Evolutionary conservation across 306 rosid species (phyloP).

Genomic region (Cucurbita moschata): DNA sequence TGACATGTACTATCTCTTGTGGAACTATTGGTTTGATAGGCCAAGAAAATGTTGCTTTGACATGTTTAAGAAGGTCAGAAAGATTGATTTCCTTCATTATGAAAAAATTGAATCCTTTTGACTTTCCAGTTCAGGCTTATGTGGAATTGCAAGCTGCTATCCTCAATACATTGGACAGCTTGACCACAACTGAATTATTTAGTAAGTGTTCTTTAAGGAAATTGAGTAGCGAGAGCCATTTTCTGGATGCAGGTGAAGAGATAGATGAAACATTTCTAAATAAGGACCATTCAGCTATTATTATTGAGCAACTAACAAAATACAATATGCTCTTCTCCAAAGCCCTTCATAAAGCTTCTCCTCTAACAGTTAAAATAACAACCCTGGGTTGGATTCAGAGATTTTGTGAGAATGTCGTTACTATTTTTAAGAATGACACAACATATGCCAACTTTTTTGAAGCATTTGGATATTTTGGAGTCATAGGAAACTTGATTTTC

Average conservation of each 20-base stretch:
- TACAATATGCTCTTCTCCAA: constrained; percentile 37
- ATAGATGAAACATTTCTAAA: constrained; percentile 15
- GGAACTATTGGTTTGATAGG: constrained; percentile 38
- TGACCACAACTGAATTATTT: constrained; percentile 44
- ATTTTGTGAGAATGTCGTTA: constrained; percentile 55
- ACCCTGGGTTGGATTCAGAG: constrained; percentile 56
- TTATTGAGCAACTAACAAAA: constrained; percentile 49
- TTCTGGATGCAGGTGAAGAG: constrained; percentile 18
- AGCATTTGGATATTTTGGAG: constrained; percentile 29
- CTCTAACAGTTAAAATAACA: constrained; percentile 59
- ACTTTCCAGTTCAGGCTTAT: constrained; percentile 40
- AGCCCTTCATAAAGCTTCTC: constrained; percentile 60
- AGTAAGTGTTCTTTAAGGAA: constrained; percentile 36
- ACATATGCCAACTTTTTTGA: constrained; percentile 24
- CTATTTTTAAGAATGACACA: constrained; percentile 27
- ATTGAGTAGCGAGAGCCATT: constrained; percentile 19
- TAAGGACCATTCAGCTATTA: constrained; percentile 23
- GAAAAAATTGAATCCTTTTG: constrained; percentile 59
- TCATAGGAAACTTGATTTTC: constrained; percentile 42
- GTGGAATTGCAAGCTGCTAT: constrained; percentile 62
- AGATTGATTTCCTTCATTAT: constrained; percentile 39
- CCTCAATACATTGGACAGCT: constrained; percentile 54
- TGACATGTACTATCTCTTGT: constrained; percentile 44
- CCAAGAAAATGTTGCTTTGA: constrained; percentile 29
- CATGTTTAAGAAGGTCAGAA: constrained; percentile 49